These are phyloP conservation scores for Apiospora kogelbergensis DNA, from an alignment of 2,329 filamentous ascomycete species.

Conservation along the genomic window DNA sequence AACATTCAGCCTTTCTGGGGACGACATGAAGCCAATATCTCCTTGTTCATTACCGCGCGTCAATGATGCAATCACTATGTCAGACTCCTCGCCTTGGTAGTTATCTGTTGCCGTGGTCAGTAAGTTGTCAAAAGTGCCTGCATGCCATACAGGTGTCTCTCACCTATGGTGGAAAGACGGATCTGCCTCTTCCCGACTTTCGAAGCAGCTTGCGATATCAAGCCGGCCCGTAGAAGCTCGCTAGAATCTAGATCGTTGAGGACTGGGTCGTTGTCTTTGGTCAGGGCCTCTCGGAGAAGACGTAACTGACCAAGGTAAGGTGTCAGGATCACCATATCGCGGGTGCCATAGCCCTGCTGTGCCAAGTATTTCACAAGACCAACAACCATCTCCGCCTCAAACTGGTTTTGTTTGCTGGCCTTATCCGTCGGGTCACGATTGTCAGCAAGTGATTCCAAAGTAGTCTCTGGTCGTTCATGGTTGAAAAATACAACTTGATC, in stretches of 20 bases:
- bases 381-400: conserved; percentile 67
- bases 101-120: conserved; percentile 56
- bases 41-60: conserved; percentile 63
- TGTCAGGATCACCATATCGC: conserved; percentile 66
- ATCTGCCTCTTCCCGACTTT: conserved; percentile 51
- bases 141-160: too few species aligned
- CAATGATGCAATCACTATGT: conserved; percentile 68
- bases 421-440: conserved; percentile 47
- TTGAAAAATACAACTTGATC: conserved; percentile 66
- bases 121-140: not conserved
- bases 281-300: conserved; percentile 53
- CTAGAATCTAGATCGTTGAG: conserved; percentile 68
- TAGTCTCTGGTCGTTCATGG: conserved; percentile 55
- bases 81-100: conserved; percentile 75
- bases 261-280: conserved; percentile 59
- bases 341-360: conserved; percentile 69
- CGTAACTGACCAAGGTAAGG: conserved; percentile 71
- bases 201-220: conserved; percentile 54
- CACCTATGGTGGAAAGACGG: conserved; percentile 69
- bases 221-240: conserved; percentile 62
- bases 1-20: conserved; percentile 68
- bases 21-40: conserved; percentile 70
- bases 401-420: conserved; percentile 60
- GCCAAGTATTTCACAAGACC: conserved; percentile 65
- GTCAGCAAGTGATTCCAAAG: conserved; percentile 43